These are phyloP conservation scores for Trifolium subterraneum DNA, from an alignment of 306 rosid genomes.

Conservation along the genomic window DNA sequence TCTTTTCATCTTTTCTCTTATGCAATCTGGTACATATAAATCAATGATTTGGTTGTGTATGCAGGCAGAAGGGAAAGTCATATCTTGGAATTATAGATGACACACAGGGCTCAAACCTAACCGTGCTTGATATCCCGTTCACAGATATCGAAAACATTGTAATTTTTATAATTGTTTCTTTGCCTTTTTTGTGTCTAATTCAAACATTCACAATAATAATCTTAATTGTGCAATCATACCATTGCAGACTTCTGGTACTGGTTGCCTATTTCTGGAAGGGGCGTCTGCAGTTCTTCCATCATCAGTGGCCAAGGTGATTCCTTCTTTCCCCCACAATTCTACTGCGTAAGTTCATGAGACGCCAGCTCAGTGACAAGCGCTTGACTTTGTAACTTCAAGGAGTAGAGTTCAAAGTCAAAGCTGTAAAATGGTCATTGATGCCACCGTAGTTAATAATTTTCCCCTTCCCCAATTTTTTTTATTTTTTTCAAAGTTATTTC, in stretches of 20 bases:
- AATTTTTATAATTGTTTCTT: slow-evolving; percentile 43
- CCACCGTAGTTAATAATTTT: too few species aligned
- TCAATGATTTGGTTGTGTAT: slow-evolving; percentile 39
- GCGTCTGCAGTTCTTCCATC: slow-evolving; percentile 75
- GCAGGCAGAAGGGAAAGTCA: slow-evolving; percentile 83
- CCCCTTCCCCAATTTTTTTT: too few species aligned
- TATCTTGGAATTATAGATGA: slow-evolving; percentile 83
- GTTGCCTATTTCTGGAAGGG: slow-evolving; percentile 81
- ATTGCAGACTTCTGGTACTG: slow-evolving; percentile 64
- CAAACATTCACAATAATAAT: slow-evolving; percentile 20
- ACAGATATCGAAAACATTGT: slow-evolving; percentile 86
- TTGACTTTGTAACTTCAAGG: neutral
- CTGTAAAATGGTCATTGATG: too few species aligned
- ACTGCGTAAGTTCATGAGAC: neutral
- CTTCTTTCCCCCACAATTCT: neutral
- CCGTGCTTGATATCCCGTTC: slow-evolving; percentile 78
- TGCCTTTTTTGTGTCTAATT: neutral
- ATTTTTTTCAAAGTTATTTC: too few species aligned
- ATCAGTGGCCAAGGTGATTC: slow-evolving; percentile 79
- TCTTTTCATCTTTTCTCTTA: slow-evolving; percentile 24
- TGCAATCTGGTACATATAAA: slow-evolving; percentile 26
- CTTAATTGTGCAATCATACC: slow-evolving; percentile 36
- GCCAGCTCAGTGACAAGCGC: neutral
- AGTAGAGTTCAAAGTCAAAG: neutral
- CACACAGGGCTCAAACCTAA: slow-evolving; percentile 55